Percentiles rank a stretch among this genome's conserved stretches.
Evolutionary conservation across 2,329 filamentous ascomycete genomes (phyloP).

Genomic region (Colletotrichum sublineola): DNA sequence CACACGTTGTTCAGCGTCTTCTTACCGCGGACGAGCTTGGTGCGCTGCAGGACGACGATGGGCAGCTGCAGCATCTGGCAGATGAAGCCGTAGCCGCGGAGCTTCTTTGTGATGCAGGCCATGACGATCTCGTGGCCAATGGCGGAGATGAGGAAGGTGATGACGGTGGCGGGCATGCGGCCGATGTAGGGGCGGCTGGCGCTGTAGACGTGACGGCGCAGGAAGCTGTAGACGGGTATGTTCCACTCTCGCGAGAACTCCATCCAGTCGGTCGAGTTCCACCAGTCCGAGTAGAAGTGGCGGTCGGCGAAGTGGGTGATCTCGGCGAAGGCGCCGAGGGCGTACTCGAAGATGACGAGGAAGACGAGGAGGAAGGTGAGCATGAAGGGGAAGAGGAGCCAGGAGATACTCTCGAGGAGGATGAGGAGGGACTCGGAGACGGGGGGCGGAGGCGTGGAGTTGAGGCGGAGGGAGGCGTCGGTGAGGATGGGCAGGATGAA

Average conservation of each 20-base stretch:
- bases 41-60: constrained; percentile 91
- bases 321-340: constrained; percentile 94
- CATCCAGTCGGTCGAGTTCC: constrained; percentile 89
- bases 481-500: constrained; percentile 92
- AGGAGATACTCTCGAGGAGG: constrained; percentile 88
- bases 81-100: constrained; percentile 92
- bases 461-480: constrained; percentile 73
- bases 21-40: constrained; percentile 78
- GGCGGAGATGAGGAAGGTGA: constrained; percentile 92
- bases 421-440: constrained; percentile 80
- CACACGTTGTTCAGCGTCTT: constrained; percentile 88
- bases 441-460: constrained; percentile 52
- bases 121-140: constrained; percentile 95
- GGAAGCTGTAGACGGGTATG: constrained; percentile 95
- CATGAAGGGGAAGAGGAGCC: constrained; percentile 97
- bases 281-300: constrained; percentile 88
- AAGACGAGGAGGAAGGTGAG: constrained; percentile 95
- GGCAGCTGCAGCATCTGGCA: constrained; percentile 98
- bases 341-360: constrained; percentile 97
- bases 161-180: constrained; percentile 81
- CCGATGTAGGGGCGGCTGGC: constrained; percentile 84
- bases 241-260: constrained; percentile 98
- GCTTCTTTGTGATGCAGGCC: constrained; percentile 97
- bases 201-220: constrained; percentile 93
- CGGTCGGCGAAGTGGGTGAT: constrained; percentile 93